phyloP scores from a whole-genome alignment of 345 rosid species.

The Populus alba region DNA sequence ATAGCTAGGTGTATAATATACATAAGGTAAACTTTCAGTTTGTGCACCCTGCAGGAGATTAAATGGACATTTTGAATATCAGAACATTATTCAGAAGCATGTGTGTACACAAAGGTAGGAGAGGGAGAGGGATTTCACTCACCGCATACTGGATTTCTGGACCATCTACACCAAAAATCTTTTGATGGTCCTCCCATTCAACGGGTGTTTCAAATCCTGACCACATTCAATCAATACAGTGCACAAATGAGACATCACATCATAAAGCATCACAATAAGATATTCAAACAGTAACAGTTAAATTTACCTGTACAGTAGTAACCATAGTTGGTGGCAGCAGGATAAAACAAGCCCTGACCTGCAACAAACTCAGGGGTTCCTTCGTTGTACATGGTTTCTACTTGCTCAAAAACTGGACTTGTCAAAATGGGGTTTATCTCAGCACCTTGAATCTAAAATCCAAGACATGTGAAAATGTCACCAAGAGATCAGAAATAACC shows the following conservation, averaged over 20 bases:
- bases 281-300: neutral
- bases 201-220: conserved; percentile 84
- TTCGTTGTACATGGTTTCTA: conserved; percentile 72
- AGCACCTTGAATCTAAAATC: conserved; percentile 41
- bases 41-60: conserved; percentile 63
- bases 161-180: conserved; percentile 80
- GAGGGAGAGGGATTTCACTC: conserved; percentile 7
- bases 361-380: conserved; percentile 66
- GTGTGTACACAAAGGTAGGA: neutral
- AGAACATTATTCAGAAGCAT: neutral
- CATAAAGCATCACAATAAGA: neutral
- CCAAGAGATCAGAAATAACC: neutral
- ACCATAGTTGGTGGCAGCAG: conserved; percentile 67
- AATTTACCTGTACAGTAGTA: conserved; percentile 88
- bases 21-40: conserved; percentile 72
- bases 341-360: conserved; percentile 80
- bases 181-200: conserved; percentile 90
- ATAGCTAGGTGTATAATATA: conserved; percentile 76
- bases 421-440: conserved; percentile 39
- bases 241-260: conserved; percentile 2
- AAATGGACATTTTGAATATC: conserved; percentile 12
- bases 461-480: neutral
- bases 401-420: conserved; percentile 40
- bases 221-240: conserved; percentile 4
- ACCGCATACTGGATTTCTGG: conserved; percentile 71